These are phyloP conservation scores for Penicillium freii DNA, from an alignment of 2,329 filamentous ascomycete species.

Conservation along the genomic window DNA sequence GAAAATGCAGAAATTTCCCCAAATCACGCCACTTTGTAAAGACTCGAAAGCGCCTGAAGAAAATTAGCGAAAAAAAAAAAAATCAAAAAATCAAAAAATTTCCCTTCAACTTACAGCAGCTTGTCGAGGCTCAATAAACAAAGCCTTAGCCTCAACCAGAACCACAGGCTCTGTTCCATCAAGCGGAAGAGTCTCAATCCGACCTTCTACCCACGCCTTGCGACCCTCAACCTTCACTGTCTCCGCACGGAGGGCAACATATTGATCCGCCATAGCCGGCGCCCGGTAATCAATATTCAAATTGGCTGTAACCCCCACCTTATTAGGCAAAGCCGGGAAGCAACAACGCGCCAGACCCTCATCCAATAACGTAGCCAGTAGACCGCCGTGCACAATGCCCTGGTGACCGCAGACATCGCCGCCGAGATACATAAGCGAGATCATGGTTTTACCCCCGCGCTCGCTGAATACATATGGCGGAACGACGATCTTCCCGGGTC, in stretches of 20 bases:
- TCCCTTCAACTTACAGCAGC: conserved; percentile 61
- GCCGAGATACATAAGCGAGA: conserved; percentile 75
- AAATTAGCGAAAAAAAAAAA: neutral
- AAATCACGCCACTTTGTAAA: conserved; percentile 27
- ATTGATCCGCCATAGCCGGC: conserved; percentile 72
- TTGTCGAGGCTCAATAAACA: conserved; percentile 86
- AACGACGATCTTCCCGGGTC: conserved; percentile 72
- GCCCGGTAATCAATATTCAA: conserved; percentile 78
- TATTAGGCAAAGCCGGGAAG: conserved; percentile 82
- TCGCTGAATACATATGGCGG: conserved; percentile 78
- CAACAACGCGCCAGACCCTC: conserved; percentile 86
- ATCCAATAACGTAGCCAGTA: conserved; percentile 89
- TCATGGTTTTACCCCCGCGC: conserved; percentile 64
- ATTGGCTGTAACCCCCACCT: conserved; percentile 77
- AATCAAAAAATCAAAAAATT: neutral
- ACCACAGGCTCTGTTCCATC: conserved; percentile 63
- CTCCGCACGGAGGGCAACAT: conserved; percentile 73
- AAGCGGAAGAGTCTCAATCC: conserved; percentile 72
- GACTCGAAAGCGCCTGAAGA: conserved; percentile 22
- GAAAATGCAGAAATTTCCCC: conserved; percentile 5
- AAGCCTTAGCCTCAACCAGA: conserved; percentile 75
- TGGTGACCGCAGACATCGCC: conserved; percentile 81
- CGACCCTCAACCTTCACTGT: conserved; percentile 85
- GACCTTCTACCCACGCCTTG: conserved; percentile 90
- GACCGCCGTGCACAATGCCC: conserved; percentile 83